These are phyloP conservation scores for Geranomyces michiganensis DNA, from an alignment of 192 early-diverging fungal genomes.

Conservation along the genomic window DNA sequence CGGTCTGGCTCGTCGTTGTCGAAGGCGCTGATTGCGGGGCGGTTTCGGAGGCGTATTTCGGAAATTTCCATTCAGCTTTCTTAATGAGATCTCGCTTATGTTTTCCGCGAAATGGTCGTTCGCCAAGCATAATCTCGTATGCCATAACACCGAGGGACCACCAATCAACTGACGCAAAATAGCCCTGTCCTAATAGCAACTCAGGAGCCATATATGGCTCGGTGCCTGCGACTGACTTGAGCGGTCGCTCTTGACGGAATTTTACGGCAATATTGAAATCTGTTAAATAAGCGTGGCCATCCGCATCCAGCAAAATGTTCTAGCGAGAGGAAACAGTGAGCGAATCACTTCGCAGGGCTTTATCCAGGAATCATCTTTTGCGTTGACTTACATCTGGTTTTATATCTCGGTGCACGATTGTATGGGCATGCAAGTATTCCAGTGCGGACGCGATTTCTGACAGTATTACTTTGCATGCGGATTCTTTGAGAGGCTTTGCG, in stretches of 20 bases:
- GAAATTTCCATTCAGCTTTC: constrained; percentile 34
- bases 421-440: constrained; percentile 68
- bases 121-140: constrained; percentile 84
- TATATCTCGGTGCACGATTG: constrained; percentile 71
- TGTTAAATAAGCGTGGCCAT: constrained; percentile 54
- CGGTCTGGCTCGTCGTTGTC: constrained; percentile 38
- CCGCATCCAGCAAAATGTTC: constrained; percentile 47
- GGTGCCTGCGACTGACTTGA: constrained; percentile 50
- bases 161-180: constrained; percentile 88
- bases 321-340: background rate
- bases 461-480: constrained; percentile 25
- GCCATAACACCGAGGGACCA: constrained; percentile 91
- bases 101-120: constrained; percentile 44
- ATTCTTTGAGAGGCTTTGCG: constrained; percentile 13
- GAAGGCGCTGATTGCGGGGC: constrained; percentile 44
- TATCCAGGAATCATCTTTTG: constrained; percentile 38
- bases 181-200: constrained; percentile 60
- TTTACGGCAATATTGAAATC: constrained; percentile 61
- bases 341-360: background rate
- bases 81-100: constrained; percentile 42
- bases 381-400: constrained; percentile 70
- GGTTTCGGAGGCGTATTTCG: constrained; percentile 9
- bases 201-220: constrained; percentile 47
- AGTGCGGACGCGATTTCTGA: constrained; percentile 63
- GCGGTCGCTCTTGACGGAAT: constrained; percentile 39